phyloP scores from a whole-genome alignment of 805 yeast genomes.

The Teunomyces atbi region DNA sequence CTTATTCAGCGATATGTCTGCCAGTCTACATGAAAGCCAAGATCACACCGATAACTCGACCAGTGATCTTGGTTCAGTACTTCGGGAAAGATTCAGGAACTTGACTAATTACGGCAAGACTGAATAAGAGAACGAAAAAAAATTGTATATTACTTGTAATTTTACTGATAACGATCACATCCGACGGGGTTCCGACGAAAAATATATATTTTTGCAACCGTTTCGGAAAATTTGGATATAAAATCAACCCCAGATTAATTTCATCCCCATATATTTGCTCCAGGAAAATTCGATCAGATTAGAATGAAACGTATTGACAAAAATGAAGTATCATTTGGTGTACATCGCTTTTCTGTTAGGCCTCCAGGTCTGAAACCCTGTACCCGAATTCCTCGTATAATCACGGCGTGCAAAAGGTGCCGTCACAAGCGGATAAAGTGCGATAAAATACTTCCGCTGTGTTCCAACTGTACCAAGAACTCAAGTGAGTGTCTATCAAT shows the following conservation, averaged over 20 bases:
- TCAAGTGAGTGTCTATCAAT: background rate
- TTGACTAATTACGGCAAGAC: conserved; percentile 14
- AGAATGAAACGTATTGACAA: background rate
- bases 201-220: background rate
- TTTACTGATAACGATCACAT: background rate
- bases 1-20: conserved; percentile 12
- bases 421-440: conserved; percentile 2
- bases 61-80: conserved; percentile 21
- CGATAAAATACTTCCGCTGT: background rate
- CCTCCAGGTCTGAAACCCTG: background rate
- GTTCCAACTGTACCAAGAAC: background rate
- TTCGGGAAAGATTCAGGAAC: conserved; percentile 21
- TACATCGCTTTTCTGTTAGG: background rate
- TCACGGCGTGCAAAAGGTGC: conserved; percentile 2
- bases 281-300: too few species aligned
- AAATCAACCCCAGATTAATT: too few species aligned
- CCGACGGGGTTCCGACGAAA: conserved; percentile 3
- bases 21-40: conserved; percentile 6
- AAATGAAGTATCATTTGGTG: background rate
- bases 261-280: too few species aligned
- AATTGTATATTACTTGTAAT: background rate
- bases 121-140: background rate
- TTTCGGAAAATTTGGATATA: background rate
- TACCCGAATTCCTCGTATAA: background rate
- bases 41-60: conserved; percentile 19